phyloP scores from a whole-genome alignment of 169 alveolate species.

The Cryptosporidium baileyi region DNA sequence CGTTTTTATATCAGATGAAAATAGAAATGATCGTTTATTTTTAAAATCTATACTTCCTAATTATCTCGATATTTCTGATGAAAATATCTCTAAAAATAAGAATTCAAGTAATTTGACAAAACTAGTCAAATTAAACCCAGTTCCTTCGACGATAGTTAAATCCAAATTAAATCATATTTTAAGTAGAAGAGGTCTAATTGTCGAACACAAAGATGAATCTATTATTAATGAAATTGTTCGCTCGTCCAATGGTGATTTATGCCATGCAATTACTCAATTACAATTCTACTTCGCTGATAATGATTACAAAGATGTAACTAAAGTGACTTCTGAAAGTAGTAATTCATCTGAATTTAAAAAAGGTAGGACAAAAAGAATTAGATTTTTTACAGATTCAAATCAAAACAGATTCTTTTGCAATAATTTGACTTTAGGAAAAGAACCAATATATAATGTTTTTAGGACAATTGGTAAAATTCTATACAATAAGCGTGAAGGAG shows the following conservation, averaged over 20 bases:
- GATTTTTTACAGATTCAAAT: background rate
- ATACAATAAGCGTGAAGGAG: conserved; percentile 44
- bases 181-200: background rate
- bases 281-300: background rate
- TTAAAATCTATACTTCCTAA: conserved; percentile 42
- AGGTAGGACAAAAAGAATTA: background rate
- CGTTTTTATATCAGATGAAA: conserved; percentile 32
- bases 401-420: background rate
- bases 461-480: conserved; percentile 46
- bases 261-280: conserved; percentile 37
- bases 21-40: background rate
- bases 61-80: conserved; percentile 7
- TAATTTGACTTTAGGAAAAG: conserved; percentile 14
- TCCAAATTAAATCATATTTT: background rate
- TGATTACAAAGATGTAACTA: background rate
- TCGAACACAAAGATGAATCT: background rate
- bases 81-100: background rate
- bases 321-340: background rate
- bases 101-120: background rate
- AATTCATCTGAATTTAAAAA: background rate
- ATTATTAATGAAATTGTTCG: conserved; percentile 9
- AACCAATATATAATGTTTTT: conserved; percentile 26
- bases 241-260: conserved; percentile 40
- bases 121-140: conserved; percentile 21
- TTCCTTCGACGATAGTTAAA: conserved; percentile 25